A percentile compares a stretch with the other conserved stretches of the same genome.
Conservation (phyloP, 345 rosid genomes). For the Dimocarpus longan region DNA sequence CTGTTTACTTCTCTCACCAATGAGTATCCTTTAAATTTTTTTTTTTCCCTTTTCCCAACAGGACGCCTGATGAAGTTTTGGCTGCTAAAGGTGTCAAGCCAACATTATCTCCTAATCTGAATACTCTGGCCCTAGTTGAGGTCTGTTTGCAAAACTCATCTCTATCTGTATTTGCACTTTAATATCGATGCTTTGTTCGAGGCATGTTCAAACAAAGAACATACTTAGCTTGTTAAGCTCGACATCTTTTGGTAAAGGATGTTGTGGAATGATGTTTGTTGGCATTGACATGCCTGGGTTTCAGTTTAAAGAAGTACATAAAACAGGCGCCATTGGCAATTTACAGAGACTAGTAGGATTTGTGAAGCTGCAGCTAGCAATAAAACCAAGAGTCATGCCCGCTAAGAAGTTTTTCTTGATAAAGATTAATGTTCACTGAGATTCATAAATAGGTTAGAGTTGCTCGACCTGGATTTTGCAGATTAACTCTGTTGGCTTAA, state of each 20-base stretch:
- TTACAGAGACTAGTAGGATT: too few relatives aligned
- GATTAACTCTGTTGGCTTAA: too few relatives aligned
- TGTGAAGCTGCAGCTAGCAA: too few relatives aligned
- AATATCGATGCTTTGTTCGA: neutral
- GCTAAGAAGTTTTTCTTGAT: too few relatives aligned
- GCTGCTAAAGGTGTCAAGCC: constrained; percentile 99
- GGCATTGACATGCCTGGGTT: neutral
- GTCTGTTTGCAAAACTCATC: constrained; percentile 34
- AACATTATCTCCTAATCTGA: constrained; percentile 85
- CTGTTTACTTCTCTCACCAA: constrained; percentile 5
- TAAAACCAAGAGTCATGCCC: too few relatives aligned
- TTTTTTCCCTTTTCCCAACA: constrained; percentile 23
- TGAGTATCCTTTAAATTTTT: neutral
- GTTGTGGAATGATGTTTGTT: neutral
- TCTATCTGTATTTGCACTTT: neutral
- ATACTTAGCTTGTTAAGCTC: neutral
- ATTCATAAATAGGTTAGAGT: too few relatives aligned
- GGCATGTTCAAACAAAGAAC: constrained; percentile 6
- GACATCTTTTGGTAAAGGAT: neutral
- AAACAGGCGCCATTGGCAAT: neutral
- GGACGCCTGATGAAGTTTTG: constrained; percentile 95
- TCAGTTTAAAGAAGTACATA: neutral
- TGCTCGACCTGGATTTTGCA: too few relatives aligned
- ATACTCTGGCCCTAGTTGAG: constrained; percentile 89
- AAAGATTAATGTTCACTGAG: too few relatives aligned